A percentile compares a stretch with the other conserved stretches of the same genome.
Evolutionary conservation across 2,329 filamentous ascomycete species (phyloP).

Genomic region (Colletotrichum chrysophilum): DNA sequence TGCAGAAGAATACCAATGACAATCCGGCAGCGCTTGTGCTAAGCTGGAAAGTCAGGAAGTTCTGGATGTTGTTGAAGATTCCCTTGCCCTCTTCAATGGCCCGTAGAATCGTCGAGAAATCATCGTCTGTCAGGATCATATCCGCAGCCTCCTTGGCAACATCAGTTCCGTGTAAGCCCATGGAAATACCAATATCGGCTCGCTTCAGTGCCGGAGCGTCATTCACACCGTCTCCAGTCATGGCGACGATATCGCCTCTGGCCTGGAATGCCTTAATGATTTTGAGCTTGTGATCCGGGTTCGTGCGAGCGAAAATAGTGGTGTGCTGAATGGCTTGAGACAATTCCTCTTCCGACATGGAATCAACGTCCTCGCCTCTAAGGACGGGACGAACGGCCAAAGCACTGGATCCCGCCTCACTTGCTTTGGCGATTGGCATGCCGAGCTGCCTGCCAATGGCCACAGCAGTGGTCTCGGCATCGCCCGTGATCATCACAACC

Average conservation of each 20-base stretch:
- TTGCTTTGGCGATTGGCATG: constrained; percentile 75
- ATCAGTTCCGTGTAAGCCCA: constrained; percentile 94
- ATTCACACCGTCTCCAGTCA: constrained; percentile 98
- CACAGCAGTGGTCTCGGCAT: constrained; percentile 91
- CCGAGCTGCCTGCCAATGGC: constrained; percentile 95
- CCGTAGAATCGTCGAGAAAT: constrained; percentile 89
- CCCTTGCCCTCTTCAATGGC: constrained; percentile 99
- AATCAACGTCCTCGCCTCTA: constrained; percentile 89
- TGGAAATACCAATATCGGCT: constrained; percentile 96
- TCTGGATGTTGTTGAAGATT: constrained; percentile 99
- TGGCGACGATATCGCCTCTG: constrained; percentile 94
- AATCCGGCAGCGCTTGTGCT: constrained; percentile 95
- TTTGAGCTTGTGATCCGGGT: constrained; percentile 97
- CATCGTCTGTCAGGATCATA: constrained; percentile 90
- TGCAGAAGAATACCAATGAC: constrained; percentile 90
- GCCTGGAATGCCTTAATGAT: constrained; percentile 91
- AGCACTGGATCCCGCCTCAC: constrained; percentile 57
- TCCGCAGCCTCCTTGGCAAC: constrained; percentile 97
- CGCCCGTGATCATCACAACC: constrained; percentile 99
- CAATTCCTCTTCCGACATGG: constrained; percentile 85
- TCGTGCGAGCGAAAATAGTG: constrained; percentile 94
- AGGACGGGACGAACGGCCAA: constrained; percentile 75
- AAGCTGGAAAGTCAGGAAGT: constrained; percentile 97
- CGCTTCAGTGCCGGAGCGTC: constrained; percentile 96
- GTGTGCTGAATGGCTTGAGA: constrained; percentile 85